Evolutionary conservation across 768 basidiomycete genomes (phyloP).

Genomic region (Mrakia hoshinonis): DNA sequence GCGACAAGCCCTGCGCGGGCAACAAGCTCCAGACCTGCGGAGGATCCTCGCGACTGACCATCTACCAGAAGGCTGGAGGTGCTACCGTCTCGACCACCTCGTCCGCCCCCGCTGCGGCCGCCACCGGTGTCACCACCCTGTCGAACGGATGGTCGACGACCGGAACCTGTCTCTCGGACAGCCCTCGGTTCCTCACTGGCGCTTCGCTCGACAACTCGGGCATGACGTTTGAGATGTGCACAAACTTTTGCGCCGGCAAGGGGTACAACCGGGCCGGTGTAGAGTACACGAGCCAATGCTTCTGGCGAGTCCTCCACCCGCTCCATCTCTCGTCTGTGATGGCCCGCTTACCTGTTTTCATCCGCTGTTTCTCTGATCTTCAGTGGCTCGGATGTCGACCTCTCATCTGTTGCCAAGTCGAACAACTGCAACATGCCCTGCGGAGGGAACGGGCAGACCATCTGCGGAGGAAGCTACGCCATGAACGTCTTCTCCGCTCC

Average conservation of each 20-base stretch:
- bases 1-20: conserved; percentile 24
- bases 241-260: background rate
- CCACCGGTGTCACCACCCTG: background rate
- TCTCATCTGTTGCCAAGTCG: background rate
- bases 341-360: background rate
- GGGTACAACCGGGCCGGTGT: conserved; percentile 18
- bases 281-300: too few species aligned
- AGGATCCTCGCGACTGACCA: background rate
- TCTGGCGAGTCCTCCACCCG: too few species aligned
- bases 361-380: background rate
- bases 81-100: background rate
- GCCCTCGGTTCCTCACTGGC: too few species aligned
- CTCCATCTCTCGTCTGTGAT: background rate
- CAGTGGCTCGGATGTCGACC: background rate
- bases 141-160: background rate
- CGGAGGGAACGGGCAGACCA: too few species aligned
- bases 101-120: background rate
- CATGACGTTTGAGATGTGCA: conserved; percentile 23
- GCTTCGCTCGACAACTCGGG: background rate
- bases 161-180: background rate
- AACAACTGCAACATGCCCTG: background rate
- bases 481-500: background rate
- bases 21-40: conserved; percentile 25
- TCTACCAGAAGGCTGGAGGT: background rate
- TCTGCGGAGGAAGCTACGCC: background rate